Percentiles rank a stretch among this genome's conserved stretches.
Conservation (phyloP, 306 rosid genomes). For the Pachyrhizus erosus region DNA sequence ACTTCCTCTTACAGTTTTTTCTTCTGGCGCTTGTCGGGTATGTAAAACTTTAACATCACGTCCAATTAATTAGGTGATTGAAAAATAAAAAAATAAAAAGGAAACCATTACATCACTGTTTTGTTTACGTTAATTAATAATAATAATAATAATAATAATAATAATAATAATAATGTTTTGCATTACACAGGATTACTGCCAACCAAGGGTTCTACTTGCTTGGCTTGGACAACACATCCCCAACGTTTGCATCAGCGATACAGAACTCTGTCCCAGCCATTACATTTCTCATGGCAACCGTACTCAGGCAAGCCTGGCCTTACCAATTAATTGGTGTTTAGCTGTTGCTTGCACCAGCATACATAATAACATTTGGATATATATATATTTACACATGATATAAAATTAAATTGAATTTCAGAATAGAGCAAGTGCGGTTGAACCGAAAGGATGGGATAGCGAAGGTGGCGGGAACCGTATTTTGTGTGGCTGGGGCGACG, state of each 20-base stretch:
- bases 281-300: constrained; percentile 92
- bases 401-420: constrained; percentile 28
- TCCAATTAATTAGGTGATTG: neutral
- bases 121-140: no score
- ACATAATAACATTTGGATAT: neutral
- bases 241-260: constrained; percentile 95
- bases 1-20: constrained; percentile 79
- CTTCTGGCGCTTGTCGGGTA: constrained; percentile 95
- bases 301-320: constrained; percentile 62
- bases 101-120: no score
- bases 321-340: neutral
- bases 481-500: constrained; percentile 90
- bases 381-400: no score
- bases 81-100: neutral
- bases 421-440: constrained; percentile 80
- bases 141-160: no score
- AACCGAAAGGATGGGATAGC: constrained; percentile 85
- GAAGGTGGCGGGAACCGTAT: constrained; percentile 78
- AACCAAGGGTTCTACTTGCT: constrained; percentile 98
- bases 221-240: constrained; percentile 95
- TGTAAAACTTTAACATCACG: neutral
- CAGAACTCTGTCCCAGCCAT: constrained; percentile 99
- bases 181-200: constrained; percentile 76
- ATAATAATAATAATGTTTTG: no score
- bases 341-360: neutral